Evolutionary conservation across 1,284 basidiomycete genomes (phyloP), one percentile per base, ranked within the genome.

Genomic region (Ustilago cynodontis): DNA sequence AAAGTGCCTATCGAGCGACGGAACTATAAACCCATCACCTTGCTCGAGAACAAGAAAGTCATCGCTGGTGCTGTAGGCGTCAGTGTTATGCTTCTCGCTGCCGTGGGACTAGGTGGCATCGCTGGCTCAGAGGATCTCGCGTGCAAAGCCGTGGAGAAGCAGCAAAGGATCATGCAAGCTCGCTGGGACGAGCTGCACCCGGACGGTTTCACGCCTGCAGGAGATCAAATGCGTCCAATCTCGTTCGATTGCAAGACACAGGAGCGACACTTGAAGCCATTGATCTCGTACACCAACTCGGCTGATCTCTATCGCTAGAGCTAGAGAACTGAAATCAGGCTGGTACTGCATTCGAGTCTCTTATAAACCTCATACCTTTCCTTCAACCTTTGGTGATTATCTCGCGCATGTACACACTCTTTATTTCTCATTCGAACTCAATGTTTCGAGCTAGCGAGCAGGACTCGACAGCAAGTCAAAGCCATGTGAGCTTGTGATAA

Each of bases 151-250:
- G 58, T 76, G 1, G 45, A 47, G 8, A 51, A 29, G 26, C 64
- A 76, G 57, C 35, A 71, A 24, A 22, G 18, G 3, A 29, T 24
- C 2, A 64, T 76, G 68, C 73, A 76, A 24, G 22, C 14, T 3
- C 26, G 47, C 6, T 76, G 73, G 73, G 68, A 76, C n/a, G 16
- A 14, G 6, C 43, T 58, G 47, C 73, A 71, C 33, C 60, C 64
- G 0, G 73, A 76, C 29, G 60, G 67, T 26, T 76, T 58, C 39
- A 53, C 62, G 2, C 49, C 60, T 1, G 37, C n/a, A 3, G 73
- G 73, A 45, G 73, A 70, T 45, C 61, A 64, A 37, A 58, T 76
- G 60, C 68, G 73, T n/a, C 73, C 73, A 0, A 31, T 41, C 0
- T 50, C 26, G 28, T 76, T 76, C 37, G 53, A 70, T 31, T 75